A percentile compares a stretch with the other conserved stretches of the same genome.
Evolutionary conservation across 1,139 yeast genomes (phyloP).

Genomic region (Debaryomycetaceae sp.): DNA sequence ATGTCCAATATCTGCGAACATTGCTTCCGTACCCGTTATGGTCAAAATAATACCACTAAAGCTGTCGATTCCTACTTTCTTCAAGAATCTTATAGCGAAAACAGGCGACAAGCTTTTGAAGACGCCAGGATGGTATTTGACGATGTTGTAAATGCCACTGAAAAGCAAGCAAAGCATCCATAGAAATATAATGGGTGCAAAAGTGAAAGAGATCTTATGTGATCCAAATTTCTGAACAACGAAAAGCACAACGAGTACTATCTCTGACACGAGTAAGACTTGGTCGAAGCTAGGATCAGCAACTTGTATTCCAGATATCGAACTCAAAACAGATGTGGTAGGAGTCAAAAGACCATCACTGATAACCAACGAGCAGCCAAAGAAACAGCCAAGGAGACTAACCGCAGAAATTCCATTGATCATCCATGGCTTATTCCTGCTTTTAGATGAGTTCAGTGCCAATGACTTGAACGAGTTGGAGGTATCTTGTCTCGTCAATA

Average conservation of each 20-base stretch:
- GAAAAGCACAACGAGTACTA: slow-evolving; percentile 42
- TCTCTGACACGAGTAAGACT: slow-evolving; percentile 49
- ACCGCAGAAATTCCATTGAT: slow-evolving; percentile 26
- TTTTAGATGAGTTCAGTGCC: slow-evolving; percentile 11
- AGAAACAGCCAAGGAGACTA: slow-evolving; percentile 40
- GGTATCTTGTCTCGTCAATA: slow-evolving; percentile 41
- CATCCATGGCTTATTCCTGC: slow-evolving; percentile 21
- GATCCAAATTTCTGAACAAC: slow-evolving; percentile 47
- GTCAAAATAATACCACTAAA: slow-evolving; percentile 52
- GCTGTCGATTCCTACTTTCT: slow-evolving; percentile 38
- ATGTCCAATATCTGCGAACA: slow-evolving; percentile 62
- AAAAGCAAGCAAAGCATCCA: slow-evolving; percentile 48
- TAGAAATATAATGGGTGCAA: slow-evolving; percentile 52
- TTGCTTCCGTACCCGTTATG: slow-evolving; percentile 59
- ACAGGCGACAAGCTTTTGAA: slow-evolving; percentile 49
- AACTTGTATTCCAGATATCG: slow-evolving; percentile 46
- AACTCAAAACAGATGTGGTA: slow-evolving; percentile 56
- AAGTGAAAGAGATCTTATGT: slow-evolving; percentile 34
- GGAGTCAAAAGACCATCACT: slow-evolving; percentile 63
- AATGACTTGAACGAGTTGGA: slow-evolving; percentile 20
- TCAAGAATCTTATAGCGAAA: slow-evolving; percentile 45
- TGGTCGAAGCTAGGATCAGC: slow-evolving; percentile 36
- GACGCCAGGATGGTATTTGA: slow-evolving; percentile 38
- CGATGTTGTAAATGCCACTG: slow-evolving; percentile 47
- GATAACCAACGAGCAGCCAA: slow-evolving; percentile 54